These are phyloP conservation scores for Phytophthora uliginosa DNA, from an alignment of 352 stramenopile species.

Conservation along the genomic window DNA sequence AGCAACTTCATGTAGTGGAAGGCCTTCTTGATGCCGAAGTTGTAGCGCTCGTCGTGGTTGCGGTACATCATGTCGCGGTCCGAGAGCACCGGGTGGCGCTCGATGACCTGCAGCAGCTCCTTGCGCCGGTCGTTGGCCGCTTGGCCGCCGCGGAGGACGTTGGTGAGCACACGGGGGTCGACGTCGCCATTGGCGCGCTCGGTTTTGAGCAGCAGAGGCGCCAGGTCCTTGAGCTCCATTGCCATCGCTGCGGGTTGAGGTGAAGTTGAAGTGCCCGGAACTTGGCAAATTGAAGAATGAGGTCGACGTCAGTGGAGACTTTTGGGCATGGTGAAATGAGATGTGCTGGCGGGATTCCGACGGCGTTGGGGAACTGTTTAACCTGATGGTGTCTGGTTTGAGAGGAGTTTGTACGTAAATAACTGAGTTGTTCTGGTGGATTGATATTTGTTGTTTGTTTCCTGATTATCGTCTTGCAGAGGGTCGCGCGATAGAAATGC, in stretches of 20 bases:
- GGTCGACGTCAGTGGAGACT: not conserved
- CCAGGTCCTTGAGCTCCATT: conserved; percentile 41
- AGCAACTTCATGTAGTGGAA: conserved; percentile 37
- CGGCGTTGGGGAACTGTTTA: not conserved
- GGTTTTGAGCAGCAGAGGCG: conserved; percentile 31
- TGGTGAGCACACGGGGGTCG: conserved; percentile 23
- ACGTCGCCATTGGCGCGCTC: conserved; percentile 38
- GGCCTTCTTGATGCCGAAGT: conserved; percentile 37
- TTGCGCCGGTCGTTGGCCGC: conserved; percentile 30
- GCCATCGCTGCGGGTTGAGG: not conserved
- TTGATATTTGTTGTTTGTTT: not conserved
- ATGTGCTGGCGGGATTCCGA: not conserved
- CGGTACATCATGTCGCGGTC: conserved; percentile 44
- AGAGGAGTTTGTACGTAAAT: not conserved
- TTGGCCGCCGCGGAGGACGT: conserved; percentile 23
- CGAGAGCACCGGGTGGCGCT: conserved; percentile 33
- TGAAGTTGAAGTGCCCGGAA: not conserved
- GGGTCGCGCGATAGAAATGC: conserved; percentile 1
- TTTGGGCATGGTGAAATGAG: not conserved
- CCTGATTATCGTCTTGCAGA: not conserved
- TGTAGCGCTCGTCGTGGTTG: conserved; percentile 41
- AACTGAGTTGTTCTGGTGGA: not conserved
- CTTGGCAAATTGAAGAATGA: conserved; percentile 14
- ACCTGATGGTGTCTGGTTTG: not conserved
- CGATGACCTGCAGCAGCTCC: conserved; percentile 29